A percentile compares a stretch with the other conserved stretches of the same genome.
Conservation (phyloP, 23 red algal species). For the Gracilaria gracilis region DNA sequence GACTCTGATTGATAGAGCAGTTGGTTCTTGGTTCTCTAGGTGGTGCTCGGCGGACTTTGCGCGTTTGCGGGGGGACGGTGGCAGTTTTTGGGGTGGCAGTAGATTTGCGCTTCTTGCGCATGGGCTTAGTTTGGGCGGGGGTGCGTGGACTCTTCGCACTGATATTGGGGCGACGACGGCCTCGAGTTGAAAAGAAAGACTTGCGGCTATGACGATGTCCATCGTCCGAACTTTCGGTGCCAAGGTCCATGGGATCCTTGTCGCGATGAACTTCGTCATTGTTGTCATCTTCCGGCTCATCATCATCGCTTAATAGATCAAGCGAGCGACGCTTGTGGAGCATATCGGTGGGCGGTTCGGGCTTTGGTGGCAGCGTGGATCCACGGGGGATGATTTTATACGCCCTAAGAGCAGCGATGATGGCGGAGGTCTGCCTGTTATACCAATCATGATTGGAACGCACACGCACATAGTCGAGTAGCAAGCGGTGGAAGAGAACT, state of each 20-base stretch:
- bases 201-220: neutral
- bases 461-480: slow-evolving; percentile 51
- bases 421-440: slow-evolving; percentile 12
- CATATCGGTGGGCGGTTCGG: slow-evolving; percentile 29
- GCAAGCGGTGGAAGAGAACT: slow-evolving; percentile 45
- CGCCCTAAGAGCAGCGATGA: slow-evolving; percentile 22
- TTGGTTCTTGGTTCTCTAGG: neutral
- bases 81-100: neutral
- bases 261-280: neutral
- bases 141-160: neutral
- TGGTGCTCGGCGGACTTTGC: slow-evolving; percentile 5
- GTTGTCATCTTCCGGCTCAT: slow-evolving; percentile 3
- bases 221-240: slow-evolving; percentile 20
- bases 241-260: slow-evolving; percentile 38
- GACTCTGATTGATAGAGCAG: slow-evolving; percentile 13
- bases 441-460: neutral
- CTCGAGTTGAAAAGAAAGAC: neutral
- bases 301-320: slow-evolving; percentile 27
- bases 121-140: neutral
- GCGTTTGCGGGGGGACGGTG: neutral
- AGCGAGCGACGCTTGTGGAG: neutral
- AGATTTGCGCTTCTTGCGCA: slow-evolving; percentile 18
- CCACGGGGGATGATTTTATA: slow-evolving; percentile 16
- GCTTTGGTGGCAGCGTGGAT: neutral
- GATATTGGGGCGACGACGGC: neutral